phyloP scores from a whole-genome alignment of 2,329 filamentous ascomycete genomes.

The Kalmusia sp. region DNA sequence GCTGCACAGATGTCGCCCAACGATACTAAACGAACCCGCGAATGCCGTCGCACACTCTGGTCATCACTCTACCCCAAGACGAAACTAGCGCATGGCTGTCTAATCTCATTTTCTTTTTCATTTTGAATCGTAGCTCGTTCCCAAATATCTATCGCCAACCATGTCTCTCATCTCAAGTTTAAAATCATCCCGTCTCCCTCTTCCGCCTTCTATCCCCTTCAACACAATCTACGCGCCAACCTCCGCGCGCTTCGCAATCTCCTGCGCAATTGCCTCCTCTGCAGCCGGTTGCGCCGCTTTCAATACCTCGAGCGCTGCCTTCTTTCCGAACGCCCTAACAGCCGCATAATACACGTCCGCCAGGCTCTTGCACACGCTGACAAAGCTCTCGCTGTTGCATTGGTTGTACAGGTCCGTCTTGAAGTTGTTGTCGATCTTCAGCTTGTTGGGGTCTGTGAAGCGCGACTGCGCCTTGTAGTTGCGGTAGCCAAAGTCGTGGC shows the following conservation, averaged over 20 bases:
- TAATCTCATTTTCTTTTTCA: no score
- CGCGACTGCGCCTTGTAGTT: constrained; percentile 61
- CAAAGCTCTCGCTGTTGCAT: constrained; percentile 30
- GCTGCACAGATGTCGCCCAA: no score
- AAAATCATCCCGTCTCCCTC: no score
- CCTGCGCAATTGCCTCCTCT: neutral
- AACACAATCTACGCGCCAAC: no score
- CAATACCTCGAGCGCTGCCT: neutral
- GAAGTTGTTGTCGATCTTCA: constrained; percentile 60
- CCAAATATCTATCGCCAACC: no score
- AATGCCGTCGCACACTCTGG: no score
- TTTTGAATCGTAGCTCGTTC: no score
- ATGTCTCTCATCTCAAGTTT: no score
- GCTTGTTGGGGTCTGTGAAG: constrained; percentile 50
- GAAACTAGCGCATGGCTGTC: no score
- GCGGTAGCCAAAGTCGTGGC: constrained; percentile 63
- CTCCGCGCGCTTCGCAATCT: neutral
- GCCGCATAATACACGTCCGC: constrained; percentile 45
- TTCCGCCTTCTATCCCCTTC: no score
- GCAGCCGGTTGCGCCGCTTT: neutral
- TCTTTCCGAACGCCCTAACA: constrained; percentile 34
- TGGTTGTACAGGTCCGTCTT: constrained; percentile 44
- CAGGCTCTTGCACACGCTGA: constrained; percentile 29
- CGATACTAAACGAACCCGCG: no score
- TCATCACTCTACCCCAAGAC: no score